Evolutionary conservation across 805 yeast species (phyloP), one percentile per base, ranked within the genome.

Genomic region (Kregervanrija delftensis): DNA sequence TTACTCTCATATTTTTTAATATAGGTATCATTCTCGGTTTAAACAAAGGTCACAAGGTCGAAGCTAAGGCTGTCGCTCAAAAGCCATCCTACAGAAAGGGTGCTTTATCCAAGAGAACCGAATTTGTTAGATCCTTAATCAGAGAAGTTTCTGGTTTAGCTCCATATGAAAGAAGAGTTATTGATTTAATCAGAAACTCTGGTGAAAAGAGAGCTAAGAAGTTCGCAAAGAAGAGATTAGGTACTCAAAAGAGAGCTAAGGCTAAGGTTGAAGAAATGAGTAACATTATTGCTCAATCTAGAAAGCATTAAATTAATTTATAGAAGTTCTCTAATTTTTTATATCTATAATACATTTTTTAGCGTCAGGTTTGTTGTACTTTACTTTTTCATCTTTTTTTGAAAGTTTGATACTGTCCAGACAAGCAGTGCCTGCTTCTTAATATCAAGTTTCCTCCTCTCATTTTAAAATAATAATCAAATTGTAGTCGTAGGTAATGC

Each of bases 201-300:
- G 96, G 96, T 83, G 99, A 93, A 80, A 93, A 93, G 95, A 93
- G 98, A 82, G 99, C 99, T 63, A 87, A 93, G 88, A 93, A 93
- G 89, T 89, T 93, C 71, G 97, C 98, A 61, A 93, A 93, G 93
- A 93, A 87, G 96, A 91, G 93, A 87, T 87, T 93, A 71, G 99
- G 99, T 79, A 88, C 99, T 66, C 95, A 91, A 85, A 83, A 82
- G 81, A 95, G 99, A 83, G 97, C 98, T 67, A 87, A 88, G 86
- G 93, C 88, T 73, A 93, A 93, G 90, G 95, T 93, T 72, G 99
- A 93, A 79, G 96, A 90, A 77, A 86, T 95, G 90, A 87, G 79
- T 84, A 74, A 77, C 72, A 80, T 91, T 81, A 91, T 91, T 74
- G 86, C 96, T 72, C 96, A 90, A 76, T 80, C 96, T 65, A 90